A percentile compares a stretch with the other conserved stretches of the same genome.
Conservation (phyloP, 208 protist species). For the Acanthamoeba royreba region DNA sequence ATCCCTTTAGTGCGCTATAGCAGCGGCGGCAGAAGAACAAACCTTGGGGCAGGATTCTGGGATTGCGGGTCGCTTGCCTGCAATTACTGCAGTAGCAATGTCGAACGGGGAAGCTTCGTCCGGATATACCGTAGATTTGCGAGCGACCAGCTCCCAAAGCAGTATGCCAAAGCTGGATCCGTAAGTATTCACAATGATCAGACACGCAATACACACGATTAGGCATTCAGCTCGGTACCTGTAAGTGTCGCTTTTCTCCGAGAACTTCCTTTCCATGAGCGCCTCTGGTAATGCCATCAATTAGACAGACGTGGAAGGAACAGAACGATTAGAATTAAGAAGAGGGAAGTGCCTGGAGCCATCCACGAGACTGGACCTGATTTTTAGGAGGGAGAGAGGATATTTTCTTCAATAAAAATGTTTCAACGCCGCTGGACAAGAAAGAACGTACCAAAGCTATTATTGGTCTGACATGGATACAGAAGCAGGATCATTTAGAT, state of each 20-base stretch:
- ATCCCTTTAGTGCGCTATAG: neutral
- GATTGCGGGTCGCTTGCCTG: neutral
- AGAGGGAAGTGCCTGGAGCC: neutral
- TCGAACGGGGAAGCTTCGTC: neutral
- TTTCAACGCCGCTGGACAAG: neutral
- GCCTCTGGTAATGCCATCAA: neutral
- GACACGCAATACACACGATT: neutral
- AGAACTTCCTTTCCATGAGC: slow-evolving; percentile 1
- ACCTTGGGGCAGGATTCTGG: neutral
- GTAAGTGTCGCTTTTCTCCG: slow-evolving; percentile 27
- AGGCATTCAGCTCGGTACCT: too few species aligned
- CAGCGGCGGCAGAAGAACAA: neutral
- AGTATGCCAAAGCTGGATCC: neutral
- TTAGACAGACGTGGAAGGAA: neutral
- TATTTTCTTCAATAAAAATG: neutral
- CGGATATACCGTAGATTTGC: neutral
- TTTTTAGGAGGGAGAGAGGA: neutral
- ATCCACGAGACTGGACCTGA: neutral
- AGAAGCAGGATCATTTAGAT: too few species aligned
- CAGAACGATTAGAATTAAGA: too few species aligned
- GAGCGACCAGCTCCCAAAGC: slow-evolving; percentile 1
- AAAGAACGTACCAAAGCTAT: neutral
- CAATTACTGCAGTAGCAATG: neutral
- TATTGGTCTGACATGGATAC: too few species aligned
- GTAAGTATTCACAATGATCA: neutral